Percentiles rank a stretch among this genome's conserved stretches.
Conservation (phyloP, 2,329 filamentous ascomycete species). For the Hymenoscyphus salicellus region DNA sequence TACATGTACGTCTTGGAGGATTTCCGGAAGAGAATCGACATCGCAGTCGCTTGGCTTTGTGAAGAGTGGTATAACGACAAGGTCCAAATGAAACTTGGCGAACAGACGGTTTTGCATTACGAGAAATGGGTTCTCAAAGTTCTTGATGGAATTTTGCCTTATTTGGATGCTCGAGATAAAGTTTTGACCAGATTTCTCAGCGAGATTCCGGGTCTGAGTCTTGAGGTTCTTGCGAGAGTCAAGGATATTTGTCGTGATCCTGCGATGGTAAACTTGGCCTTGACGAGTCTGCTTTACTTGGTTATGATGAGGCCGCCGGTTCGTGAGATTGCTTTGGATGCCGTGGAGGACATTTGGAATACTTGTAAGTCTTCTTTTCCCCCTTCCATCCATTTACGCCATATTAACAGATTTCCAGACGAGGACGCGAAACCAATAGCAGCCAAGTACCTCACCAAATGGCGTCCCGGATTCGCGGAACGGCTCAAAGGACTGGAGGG, state of each 20-base stretch:
- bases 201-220: constrained; percentile 79
- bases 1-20: constrained; percentile 88
- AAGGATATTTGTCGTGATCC: constrained; percentile 65
- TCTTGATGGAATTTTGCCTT: constrained; percentile 85
- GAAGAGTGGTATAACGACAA: constrained; percentile 98
- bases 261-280: constrained; percentile 58
- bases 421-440: constrained; percentile 63
- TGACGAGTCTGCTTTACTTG: constrained; percentile 64
- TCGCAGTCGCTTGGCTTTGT: constrained; percentile 89
- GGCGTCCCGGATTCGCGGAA: constrained; percentile 46
- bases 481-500: constrained; percentile 20
- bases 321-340: constrained; percentile 60
- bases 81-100: constrained; percentile 46
- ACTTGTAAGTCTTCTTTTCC: constrained; percentile 52
- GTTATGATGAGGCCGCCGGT: constrained; percentile 66
- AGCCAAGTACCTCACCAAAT: constrained; percentile 60
- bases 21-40: constrained; percentile 83
- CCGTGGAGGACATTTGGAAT: constrained; percentile 64
- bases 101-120: constrained; percentile 63
- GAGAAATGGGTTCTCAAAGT: constrained; percentile 75
- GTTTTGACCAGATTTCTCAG: constrained; percentile 86
- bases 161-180: constrained; percentile 88
- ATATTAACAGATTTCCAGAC: constrained; percentile 41
- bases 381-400: constrained; percentile 14
- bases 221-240: constrained; percentile 69